Evolutionary conservation across 768 basidiomycete species (phyloP).

Genomic region (Xerocomellus amylosporus): DNA sequence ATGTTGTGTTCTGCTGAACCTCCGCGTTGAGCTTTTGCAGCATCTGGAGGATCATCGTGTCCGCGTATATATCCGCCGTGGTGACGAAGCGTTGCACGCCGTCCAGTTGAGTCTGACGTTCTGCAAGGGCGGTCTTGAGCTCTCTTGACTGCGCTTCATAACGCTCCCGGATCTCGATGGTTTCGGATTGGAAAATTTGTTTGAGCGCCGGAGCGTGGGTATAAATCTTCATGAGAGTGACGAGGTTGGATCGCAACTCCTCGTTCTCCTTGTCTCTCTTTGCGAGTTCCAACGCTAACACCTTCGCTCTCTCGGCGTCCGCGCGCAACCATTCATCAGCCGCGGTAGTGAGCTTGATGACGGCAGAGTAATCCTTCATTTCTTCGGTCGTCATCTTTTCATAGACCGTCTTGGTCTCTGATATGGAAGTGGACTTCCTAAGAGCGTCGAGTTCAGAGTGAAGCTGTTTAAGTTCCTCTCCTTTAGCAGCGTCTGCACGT

Average conservation of each 20-base stretch:
- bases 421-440: background rate
- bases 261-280: conserved; percentile 9
- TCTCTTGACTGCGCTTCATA: background rate
- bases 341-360: conserved; percentile 8
- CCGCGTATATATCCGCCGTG: conserved; percentile 6
- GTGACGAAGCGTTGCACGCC: conserved; percentile 2
- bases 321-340: conserved; percentile 9
- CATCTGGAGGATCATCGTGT: conserved; percentile 1
- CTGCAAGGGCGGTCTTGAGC: background rate
- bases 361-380: background rate
- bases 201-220: conserved; percentile 1
- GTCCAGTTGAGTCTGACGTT: no score
- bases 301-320: conserved; percentile 6
- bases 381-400: background rate
- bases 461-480: background rate
- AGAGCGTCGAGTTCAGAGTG: background rate
- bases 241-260: background rate
- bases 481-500: background rate
- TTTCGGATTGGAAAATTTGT: conserved; percentile 12
- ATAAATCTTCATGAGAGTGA: conserved; percentile 9
- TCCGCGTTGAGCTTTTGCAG: conserved; percentile 14
- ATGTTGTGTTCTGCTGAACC: conserved; percentile 7
- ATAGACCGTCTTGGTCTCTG: background rate
- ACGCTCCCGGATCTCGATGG: conserved; percentile 1
- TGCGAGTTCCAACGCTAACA: background rate